Conservation (phyloP, 345 rosid genomes). For the Passiflora organensis region DNA sequence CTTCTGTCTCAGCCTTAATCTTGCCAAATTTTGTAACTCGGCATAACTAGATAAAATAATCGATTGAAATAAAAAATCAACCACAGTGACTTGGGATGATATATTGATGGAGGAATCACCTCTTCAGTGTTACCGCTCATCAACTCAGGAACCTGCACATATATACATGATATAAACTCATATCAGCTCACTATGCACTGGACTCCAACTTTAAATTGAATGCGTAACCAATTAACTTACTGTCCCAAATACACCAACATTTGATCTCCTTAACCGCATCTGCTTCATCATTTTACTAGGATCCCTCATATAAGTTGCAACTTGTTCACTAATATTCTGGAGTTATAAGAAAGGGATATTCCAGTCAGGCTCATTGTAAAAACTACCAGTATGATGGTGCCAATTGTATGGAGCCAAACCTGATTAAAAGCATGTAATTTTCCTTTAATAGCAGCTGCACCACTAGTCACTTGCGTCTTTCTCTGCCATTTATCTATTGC, state of each 20-base stretch:
- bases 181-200: too few relatives aligned
- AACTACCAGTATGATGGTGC: background rate
- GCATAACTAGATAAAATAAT: too few relatives aligned
- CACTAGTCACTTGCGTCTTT: conserved; percentile 80
- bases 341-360: conserved; percentile 6
- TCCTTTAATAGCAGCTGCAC: conserved; percentile 82
- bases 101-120: conserved; percentile 31
- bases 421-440: conserved; percentile 92
- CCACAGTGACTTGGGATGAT: too few relatives aligned
- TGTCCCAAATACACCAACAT: conserved; percentile 59
- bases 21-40: too few relatives aligned
- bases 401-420: conserved; percentile 37
- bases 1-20: too few relatives aligned
- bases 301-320: conserved; percentile 82
- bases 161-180: too few relatives aligned
- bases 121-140: conserved; percentile 30
- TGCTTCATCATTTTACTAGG: conserved; percentile 94
- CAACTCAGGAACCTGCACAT: conserved; percentile 30
- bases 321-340: conserved; percentile 91
- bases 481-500: conserved; percentile 95
- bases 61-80: too few relatives aligned
- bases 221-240: conserved; percentile 38
- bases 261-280: conserved; percentile 77
- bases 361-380: conserved; percentile 14
- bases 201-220: too few relatives aligned